Evolutionary conservation across 2,329 filamentous ascomycete genomes (phyloP).

Genomic region (Penicillium sp.): DNA sequence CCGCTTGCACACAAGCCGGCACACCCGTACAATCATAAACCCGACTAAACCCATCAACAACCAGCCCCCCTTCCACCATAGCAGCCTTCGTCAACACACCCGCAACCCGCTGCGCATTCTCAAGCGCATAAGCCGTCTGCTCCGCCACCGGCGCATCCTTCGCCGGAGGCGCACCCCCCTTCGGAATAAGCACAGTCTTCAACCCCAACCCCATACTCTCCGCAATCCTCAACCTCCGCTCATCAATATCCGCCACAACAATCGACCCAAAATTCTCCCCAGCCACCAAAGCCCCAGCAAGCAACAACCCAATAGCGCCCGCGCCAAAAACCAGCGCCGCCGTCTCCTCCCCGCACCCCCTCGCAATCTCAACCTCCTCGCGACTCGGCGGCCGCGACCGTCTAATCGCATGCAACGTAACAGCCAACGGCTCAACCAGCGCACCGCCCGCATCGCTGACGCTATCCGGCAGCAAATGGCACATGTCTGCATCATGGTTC

Average conservation of each 20-base stretch:
- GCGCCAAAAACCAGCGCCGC: conserved; percentile 59
- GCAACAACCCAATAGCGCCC: conserved; percentile 58
- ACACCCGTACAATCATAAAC: conserved; percentile 49
- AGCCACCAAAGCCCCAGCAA: conserved; percentile 55
- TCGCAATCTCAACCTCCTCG: conserved; percentile 38
- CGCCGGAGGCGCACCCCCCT: conserved; percentile 28
- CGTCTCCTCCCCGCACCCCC: conserved; percentile 40
- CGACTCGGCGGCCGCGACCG: conserved; percentile 49
- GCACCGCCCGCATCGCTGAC: conserved; percentile 56
- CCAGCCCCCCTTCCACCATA: conserved; percentile 14
- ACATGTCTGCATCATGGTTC: conserved; percentile 60
- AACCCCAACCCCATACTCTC: conserved; percentile 36
- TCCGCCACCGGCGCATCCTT: conserved; percentile 33
- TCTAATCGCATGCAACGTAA: conserved; percentile 58
- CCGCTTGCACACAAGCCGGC: conserved; percentile 45
- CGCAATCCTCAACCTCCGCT: conserved; percentile 54
- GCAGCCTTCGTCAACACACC: conserved; percentile 28
- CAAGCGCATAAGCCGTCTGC: conserved; percentile 32
- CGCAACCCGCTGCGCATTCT: conserved; percentile 39
- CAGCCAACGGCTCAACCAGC: conserved; percentile 58
- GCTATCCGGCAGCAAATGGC: conserved; percentile 54
- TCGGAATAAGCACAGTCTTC: conserved; percentile 39
- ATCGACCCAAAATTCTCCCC: conserved; percentile 53
- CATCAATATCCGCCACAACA: conserved; percentile 60
- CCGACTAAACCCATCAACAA: conserved; percentile 38